Evolutionary conservation across 352 stramenopile species (phyloP).

Genomic region (Pythium guiyangense): DNA sequence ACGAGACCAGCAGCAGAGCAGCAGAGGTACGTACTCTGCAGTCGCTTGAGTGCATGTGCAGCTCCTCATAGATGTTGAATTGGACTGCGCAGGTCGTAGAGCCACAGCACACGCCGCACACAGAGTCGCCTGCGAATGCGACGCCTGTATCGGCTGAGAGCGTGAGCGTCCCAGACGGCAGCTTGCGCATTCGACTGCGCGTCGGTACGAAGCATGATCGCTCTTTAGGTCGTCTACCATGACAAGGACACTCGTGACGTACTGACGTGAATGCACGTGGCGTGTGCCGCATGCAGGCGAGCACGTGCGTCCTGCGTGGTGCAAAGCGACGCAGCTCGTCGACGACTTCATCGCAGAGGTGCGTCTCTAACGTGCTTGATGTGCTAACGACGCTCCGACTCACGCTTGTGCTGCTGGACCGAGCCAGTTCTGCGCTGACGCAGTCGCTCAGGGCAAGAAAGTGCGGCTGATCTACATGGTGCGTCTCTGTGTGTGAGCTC

Average conservation of each 20-base stretch:
- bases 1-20: not conserved
- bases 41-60: not conserved
- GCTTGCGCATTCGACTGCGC: slow-evolving; percentile 49
- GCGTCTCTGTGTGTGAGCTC: too few relatives aligned
- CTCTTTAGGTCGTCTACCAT: not conserved
- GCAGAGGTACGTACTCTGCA: not conserved
- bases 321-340: slow-evolving; percentile 60
- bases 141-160: not conserved
- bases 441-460: slow-evolving; percentile 46
- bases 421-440: slow-evolving; percentile 56
- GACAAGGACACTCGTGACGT: not conserved
- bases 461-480: slow-evolving; percentile 80
- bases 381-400: not conserved
- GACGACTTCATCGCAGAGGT: slow-evolving; percentile 59
- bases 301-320: slow-evolving; percentile 44
- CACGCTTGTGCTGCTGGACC: not conserved
- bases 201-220: slow-evolving; percentile 17
- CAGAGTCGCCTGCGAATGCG: not conserved
- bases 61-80: too few relatives aligned
- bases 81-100: not conserved
- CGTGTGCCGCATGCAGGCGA: slow-evolving; percentile 23
- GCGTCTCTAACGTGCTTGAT: not conserved
- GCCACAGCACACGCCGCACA: not conserved
- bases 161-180: slow-evolving; percentile 33
- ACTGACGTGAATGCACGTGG: not conserved